Evolutionary conservation across 2,329 filamentous ascomycete genomes (phyloP), one percentile per base, ranked within the genome.

Genomic region (Diaporthe sp.): DNA sequence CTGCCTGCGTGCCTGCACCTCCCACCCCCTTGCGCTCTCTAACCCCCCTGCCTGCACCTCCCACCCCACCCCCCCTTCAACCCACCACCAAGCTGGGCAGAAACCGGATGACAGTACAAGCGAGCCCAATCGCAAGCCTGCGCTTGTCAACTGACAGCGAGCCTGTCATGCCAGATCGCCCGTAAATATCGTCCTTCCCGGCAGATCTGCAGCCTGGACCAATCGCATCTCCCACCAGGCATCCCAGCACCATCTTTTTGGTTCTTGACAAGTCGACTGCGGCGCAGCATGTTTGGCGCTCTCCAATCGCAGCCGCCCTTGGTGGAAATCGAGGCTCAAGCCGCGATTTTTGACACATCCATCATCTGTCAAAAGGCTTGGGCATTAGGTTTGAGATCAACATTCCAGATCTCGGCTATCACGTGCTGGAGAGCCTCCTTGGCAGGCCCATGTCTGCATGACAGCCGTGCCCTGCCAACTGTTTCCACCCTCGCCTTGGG

Each of bases 61-160:
- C 33, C 55, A 38, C 40, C 54, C 61, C 45, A 12, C 28, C 45
- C 57, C 35, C 55, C 35, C 57, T n/a, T n/a, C n/a, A n/a, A 60
- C 57, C 33, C 35, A 40, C 64, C 45, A 33, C 64, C 64, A 68
- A 54, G 64, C 64, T 60, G 74, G 67, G 35, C 74, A 76, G 74
- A 76, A 76, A 76, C 74, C 72, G 74, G 74, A 76, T 76, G 74
- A 74, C 74, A 76, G 72, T 76, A 40, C 61, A 74, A 71, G 72
- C 68, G 72, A 73, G 60, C 68, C 68, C 72, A 74, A 76, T 76
- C 57, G 74, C 68, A 71, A 74, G 68, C 42, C 67, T 72, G 67
- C 72, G 74, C 74, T 76, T 76, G 67, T 68, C 57, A 66, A 71
- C 72, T 74, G 74, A 76, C 74, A 74, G 72, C 57, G 57, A 74